Percentiles rank a stretch among this genome's conserved stretches.
phyloP scores from a whole-genome alignment of 163 green algal genomes.

The Prototheca wickerhamii region DNA sequence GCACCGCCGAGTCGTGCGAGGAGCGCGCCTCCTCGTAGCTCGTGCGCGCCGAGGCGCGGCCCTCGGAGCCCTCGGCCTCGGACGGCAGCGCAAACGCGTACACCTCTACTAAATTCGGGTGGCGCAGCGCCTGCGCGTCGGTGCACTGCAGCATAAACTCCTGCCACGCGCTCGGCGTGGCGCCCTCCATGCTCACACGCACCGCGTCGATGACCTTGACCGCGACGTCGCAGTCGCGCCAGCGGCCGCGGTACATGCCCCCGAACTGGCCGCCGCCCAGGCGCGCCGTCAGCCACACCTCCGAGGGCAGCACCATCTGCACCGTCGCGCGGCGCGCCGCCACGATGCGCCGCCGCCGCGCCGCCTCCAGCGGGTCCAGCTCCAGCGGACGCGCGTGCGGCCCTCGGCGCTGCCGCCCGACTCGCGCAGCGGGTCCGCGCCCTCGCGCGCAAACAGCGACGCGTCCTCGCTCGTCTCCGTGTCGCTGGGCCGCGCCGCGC shows the following conservation, averaged over 20 bases:
- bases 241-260: constrained; percentile 39
- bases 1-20: too few relatives aligned
- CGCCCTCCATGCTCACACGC: constrained; percentile 20
- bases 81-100: constrained; percentile 53
- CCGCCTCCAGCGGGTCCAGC: too few relatives aligned
- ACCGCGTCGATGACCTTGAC: constrained; percentile 49
- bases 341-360: too few relatives aligned
- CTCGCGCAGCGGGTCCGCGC: neutral
- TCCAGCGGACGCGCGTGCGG: too few relatives aligned
- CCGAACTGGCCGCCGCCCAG: neutral
- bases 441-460: neutral
- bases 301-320: neutral
- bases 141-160: constrained; percentile 12
- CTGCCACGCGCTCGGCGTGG: constrained; percentile 7
- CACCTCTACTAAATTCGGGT: constrained; percentile 44
- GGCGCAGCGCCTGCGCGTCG: constrained; percentile 36
- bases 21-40: too few relatives aligned
- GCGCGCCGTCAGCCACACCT: neutral
- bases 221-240: constrained; percentile 38
- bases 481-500: neutral
- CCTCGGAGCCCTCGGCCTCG: constrained; percentile 4
- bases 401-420: too few relatives aligned
- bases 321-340: too few relatives aligned
- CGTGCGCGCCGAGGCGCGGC: constrained; percentile 6
- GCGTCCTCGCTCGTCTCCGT: neutral